These are phyloP conservation scores for Solanum commersonii DNA, from an alignment of 257 asterid species.

Conservation along the genomic window DNA sequence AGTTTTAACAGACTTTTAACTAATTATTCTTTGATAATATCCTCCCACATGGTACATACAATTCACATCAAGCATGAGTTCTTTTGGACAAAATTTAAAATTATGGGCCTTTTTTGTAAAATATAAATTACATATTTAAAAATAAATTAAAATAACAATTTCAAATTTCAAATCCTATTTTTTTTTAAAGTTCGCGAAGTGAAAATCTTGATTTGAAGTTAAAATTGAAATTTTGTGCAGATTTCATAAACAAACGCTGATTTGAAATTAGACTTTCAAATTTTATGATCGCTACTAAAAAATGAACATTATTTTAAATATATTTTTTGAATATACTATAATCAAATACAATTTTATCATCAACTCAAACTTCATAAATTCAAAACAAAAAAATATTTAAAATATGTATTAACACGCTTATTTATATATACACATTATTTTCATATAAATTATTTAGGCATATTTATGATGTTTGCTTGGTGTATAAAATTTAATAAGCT, in stretches of 20 bases:
- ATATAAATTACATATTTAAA: too few relatives aligned
- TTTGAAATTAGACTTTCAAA: not conserved
- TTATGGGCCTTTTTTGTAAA: too few relatives aligned
- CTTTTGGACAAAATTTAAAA: too few relatives aligned
- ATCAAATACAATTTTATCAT: not conserved
- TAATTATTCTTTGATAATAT: too few relatives aligned
- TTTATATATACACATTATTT: not conserved
- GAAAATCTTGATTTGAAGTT: not conserved
- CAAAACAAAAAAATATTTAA: not conserved
- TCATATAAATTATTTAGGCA: not conserved
- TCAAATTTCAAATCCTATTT: not conserved
- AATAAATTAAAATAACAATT: too few relatives aligned
- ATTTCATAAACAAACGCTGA: not conserved
- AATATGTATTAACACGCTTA: not conserved
- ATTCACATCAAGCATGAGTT: not conserved
- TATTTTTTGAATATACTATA: too few relatives aligned
- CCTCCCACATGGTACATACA: not conserved
- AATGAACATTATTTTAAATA: too few relatives aligned
- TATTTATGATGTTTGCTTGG: not conserved
- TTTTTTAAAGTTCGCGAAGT: too few relatives aligned
- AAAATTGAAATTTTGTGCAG: not conserved
- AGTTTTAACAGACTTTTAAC: too few relatives aligned
- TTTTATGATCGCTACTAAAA: not conserved
- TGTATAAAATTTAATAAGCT: not conserved
- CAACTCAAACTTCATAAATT: not conserved